Conservation (phyloP, 2,329 filamentous ascomycete species). For the Graphilbum ipis-grandicollis region DNA sequence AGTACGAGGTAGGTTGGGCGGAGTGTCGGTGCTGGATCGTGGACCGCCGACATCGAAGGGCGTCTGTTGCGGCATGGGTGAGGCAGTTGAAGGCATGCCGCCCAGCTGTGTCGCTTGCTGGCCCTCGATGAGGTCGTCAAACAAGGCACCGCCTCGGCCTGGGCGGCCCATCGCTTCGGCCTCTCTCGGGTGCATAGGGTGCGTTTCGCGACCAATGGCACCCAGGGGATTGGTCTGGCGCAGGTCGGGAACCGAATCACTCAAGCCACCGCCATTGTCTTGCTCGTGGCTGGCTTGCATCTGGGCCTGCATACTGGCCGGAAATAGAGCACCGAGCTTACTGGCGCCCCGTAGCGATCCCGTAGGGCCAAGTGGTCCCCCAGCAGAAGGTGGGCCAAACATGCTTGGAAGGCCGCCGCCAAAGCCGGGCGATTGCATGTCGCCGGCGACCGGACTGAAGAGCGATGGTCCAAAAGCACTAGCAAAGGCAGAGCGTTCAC, state of each 20-base stretch:
- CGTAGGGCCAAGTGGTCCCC: slow-evolving; percentile 40
- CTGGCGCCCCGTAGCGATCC: slow-evolving; percentile 59
- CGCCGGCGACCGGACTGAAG: slow-evolving; percentile 53
- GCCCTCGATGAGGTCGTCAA: slow-evolving; percentile 9
- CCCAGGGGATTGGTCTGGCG: slow-evolving; percentile 46
- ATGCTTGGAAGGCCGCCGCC: slow-evolving; percentile 30
- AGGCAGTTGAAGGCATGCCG: slow-evolving; percentile 2
- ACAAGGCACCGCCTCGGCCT: slow-evolving; percentile 13
- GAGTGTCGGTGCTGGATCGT: slow-evolving; percentile 31
- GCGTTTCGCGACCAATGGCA: slow-evolving; percentile 44
- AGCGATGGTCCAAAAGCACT: slow-evolving; percentile 61
- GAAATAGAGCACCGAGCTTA: slow-evolving; percentile 78
- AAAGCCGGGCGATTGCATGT: slow-evolving; percentile 57
- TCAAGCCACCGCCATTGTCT: slow-evolving; percentile 48
- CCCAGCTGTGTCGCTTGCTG: background rate
- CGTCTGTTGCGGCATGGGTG: slow-evolving; percentile 3
- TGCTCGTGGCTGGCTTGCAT: slow-evolving; percentile 43
- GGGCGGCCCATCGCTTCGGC: slow-evolving; percentile 32
- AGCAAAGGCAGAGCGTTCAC: slow-evolving; percentile 37
- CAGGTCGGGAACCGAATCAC: slow-evolving; percentile 40
- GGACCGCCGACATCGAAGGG: no score
- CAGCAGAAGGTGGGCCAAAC: slow-evolving; percentile 17
- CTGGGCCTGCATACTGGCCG: slow-evolving; percentile 75
- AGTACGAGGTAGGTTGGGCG: slow-evolving; percentile 45
- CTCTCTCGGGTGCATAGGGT: slow-evolving; percentile 34